phyloP scores from a whole-genome alignment of 2,329 filamentous ascomycete genomes.

The Tolypocladium album region DNA sequence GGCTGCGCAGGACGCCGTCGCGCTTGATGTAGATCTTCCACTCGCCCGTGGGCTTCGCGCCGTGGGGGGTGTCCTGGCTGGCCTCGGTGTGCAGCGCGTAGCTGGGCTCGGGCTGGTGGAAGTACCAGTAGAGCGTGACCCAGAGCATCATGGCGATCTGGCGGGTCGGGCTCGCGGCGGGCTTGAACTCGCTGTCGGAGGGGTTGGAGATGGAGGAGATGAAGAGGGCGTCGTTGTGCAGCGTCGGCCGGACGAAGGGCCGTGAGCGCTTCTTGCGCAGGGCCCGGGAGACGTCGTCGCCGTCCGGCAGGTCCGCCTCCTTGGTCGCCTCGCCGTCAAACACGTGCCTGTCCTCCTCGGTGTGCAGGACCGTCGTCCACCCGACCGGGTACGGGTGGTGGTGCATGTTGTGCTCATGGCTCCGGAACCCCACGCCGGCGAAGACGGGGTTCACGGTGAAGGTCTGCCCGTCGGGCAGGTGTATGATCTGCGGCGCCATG shows the following conservation, averaged over 20 bases:
- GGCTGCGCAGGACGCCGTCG: slow-evolving; percentile 79
- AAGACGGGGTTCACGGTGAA: slow-evolving; percentile 78
- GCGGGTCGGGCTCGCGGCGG: slow-evolving; percentile 68
- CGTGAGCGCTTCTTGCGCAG: slow-evolving; percentile 15
- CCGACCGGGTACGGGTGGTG: slow-evolving; percentile 68
- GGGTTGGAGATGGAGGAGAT: slow-evolving; percentile 88
- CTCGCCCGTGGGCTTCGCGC: slow-evolving; percentile 68
- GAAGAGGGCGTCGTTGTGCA: slow-evolving; percentile 72
- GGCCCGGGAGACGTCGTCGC: slow-evolving; percentile 16
- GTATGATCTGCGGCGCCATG: slow-evolving; percentile 39
- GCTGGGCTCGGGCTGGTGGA: slow-evolving; percentile 71
- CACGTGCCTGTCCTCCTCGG: slow-evolving; percentile 33
- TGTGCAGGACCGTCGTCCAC: slow-evolving; percentile 83
- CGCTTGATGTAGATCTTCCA: slow-evolving; percentile 79
- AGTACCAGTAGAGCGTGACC: slow-evolving; percentile 95
- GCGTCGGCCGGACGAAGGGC: slow-evolving; percentile 58
- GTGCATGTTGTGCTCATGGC: slow-evolving; percentile 60
- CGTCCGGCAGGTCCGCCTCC: slow-evolving; percentile 1
- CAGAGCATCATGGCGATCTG: slow-evolving; percentile 96
- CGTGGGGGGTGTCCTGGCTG: slow-evolving; percentile 53
- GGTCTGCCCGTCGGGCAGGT: slow-evolving; percentile 80
- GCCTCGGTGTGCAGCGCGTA: slow-evolving; percentile 50
- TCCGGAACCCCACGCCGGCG: slow-evolving; percentile 84
- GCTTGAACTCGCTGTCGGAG: slow-evolving; percentile 67
- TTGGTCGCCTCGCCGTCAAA: slow-evolving; percentile 3